phyloP scores from a whole-genome alignment of 805 yeast species.

The Candida easanensis region DNA sequence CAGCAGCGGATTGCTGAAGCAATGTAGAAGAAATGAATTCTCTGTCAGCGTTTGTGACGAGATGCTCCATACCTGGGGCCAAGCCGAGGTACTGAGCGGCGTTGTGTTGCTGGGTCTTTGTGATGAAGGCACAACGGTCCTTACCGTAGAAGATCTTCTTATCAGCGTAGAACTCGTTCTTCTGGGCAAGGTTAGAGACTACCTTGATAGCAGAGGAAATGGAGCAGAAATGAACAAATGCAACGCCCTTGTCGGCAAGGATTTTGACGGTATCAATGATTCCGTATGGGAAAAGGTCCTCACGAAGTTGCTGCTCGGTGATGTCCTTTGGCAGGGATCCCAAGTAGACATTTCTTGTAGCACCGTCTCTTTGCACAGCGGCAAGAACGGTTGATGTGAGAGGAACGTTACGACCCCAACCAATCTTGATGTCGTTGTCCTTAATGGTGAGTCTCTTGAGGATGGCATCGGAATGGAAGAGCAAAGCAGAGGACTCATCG shows the following conservation, averaged over 20 bases:
- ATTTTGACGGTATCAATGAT: conserved; percentile 82
- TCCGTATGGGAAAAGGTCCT: conserved; percentile 74
- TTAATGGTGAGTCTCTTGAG: conserved; percentile 77
- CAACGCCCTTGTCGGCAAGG: conserved; percentile 76
- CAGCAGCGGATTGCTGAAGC: conserved; percentile 93
- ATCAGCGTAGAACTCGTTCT: conserved; percentile 63
- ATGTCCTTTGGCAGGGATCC: conserved; percentile 71
- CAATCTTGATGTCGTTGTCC: conserved; percentile 79
- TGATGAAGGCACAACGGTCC: conserved; percentile 91
- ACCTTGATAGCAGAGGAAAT: conserved; percentile 84
- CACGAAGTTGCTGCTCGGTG: conserved; percentile 62
- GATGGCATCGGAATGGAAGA: conserved; percentile 92
- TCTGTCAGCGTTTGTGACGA: conserved; percentile 65
- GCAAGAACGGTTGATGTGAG: conserved; percentile 72
- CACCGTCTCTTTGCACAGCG: conserved; percentile 80
- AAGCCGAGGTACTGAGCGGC: conserved; percentile 93
- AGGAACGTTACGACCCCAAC: conserved; percentile 87
- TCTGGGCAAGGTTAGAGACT: conserved; percentile 68
- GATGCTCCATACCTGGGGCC: conserved; percentile 84
- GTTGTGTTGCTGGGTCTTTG: conserved; percentile 93
- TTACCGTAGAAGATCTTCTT: conserved; percentile 88
- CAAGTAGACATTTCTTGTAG: conserved; percentile 90
- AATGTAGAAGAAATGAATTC: conserved; percentile 64
- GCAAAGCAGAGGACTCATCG: conserved; percentile 82
- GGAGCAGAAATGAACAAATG: conserved; percentile 86